These are phyloP conservation scores for Fragaria ananassa DNA, from an alignment of 306 rosid genomes.

Conservation along the genomic window DNA sequence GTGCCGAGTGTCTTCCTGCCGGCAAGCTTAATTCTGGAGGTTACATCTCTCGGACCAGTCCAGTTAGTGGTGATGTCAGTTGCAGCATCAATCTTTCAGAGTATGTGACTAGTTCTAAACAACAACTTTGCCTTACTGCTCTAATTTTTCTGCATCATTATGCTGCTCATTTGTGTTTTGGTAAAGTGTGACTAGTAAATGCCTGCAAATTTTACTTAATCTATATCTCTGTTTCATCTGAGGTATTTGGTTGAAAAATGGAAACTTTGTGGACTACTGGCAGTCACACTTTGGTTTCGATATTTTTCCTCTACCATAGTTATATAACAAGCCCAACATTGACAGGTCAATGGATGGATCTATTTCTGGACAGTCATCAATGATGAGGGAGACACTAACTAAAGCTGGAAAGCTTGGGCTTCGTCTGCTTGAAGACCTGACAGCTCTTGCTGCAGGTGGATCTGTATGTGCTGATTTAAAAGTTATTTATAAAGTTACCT, in stretches of 20 bases:
- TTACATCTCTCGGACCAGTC: conserved; percentile 68
- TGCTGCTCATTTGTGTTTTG: background rate
- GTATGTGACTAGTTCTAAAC: conserved; percentile 44
- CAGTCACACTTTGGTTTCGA: conserved; percentile 19
- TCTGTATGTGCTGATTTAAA: conserved; percentile 83
- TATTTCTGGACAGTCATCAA: conserved; percentile 49
- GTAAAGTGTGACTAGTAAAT: background rate
- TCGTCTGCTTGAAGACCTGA: conserved; percentile 91
- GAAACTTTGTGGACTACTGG: background rate
- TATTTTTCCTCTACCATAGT: conserved; percentile 23
- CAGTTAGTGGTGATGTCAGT: conserved; percentile 75
- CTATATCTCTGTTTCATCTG: conserved; percentile 4
- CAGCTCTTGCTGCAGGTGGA: conserved; percentile 99
- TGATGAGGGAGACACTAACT: conserved; percentile 67
- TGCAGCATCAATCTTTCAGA: conserved; percentile 68
- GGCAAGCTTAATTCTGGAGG: conserved; percentile 74
- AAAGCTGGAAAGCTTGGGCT: conserved; percentile 87
- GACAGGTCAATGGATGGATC: conserved; percentile 68
- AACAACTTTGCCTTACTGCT: background rate
- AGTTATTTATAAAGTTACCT: conserved; percentile 24
- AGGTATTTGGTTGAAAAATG: background rate
- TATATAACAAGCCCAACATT: conserved; percentile 15
- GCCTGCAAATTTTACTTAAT: background rate
- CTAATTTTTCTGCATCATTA: conserved; percentile 20
- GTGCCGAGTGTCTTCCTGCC: conserved; percentile 85